Evolutionary conservation across 2,329 filamentous ascomycete species (phyloP), one percentile per base, ranked within the genome.

Genomic region (Trichoderma gracile): DNA sequence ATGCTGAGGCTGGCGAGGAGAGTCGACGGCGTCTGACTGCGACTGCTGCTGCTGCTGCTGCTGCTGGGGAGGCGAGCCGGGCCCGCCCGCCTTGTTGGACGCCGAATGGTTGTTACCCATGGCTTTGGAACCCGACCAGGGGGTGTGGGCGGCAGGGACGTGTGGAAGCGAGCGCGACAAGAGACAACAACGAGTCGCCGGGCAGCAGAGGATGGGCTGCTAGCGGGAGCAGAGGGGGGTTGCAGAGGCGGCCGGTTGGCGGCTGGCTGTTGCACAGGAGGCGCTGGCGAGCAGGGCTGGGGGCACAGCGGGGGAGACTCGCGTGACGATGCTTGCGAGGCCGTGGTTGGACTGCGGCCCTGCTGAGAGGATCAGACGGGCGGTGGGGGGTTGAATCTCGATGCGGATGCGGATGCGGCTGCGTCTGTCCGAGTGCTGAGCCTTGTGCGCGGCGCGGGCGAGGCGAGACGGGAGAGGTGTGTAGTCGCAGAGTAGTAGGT

Each of bases 51-150:
- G 33, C 40, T 43, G 56, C 30, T 50, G 69, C 33, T 65, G 53
- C 42, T 63, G 65, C 43, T 66, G 54, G 33, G 65, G 65, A 30
- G 65, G 63, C 43, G 65, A 71, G 21, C 70, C 70, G 62, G 75
- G 72, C 68, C 74, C 74, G 66, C 68, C 72, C 65, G 76, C 70
- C 69, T 77, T 77, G 70, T 75, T 74, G 64, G 75, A 73, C 63
- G 76, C 73, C 56, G 76, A 77, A 66, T 76, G 73, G 71, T 76
- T 78, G 69, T 78, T 78, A 67, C 76, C 76, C 76, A 78, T 78
- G 68, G 66, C 68, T 38, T 63, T 53, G 58, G 47, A 27, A 62
- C 58, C 40, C 58, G 55, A 61, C 47, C 59, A 60, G 50, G 57
- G 33, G 53, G 56, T 33, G 65, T 47, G 55, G 52, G 30, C 30